Evolutionary conservation across 2,329 filamentous ascomycete species (phyloP).

Genomic region (Coleophoma crateriformis): DNA sequence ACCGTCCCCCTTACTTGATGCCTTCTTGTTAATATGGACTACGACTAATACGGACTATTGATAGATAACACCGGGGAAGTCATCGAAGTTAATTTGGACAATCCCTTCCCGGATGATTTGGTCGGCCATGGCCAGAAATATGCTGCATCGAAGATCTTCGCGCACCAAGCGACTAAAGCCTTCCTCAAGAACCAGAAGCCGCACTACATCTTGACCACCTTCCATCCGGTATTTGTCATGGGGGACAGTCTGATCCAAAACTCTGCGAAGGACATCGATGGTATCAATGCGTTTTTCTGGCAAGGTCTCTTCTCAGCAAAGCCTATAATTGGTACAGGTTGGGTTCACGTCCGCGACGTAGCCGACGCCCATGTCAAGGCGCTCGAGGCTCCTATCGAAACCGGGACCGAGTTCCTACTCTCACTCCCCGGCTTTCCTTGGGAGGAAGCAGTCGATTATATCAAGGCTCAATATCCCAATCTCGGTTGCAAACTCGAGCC

Average conservation of each 20-base stretch:
- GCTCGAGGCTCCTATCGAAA: not conserved
- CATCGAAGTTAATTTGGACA: too few relatives aligned
- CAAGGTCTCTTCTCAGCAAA: not conserved
- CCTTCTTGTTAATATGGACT: too few relatives aligned
- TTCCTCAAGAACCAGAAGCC: conserved; percentile 19
- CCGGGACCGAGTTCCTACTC: not conserved
- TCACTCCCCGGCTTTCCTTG: not conserved
- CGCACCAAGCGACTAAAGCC: not conserved
- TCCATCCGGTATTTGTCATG: not conserved
- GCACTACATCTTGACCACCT: conserved; percentile 12
- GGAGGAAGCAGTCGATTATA: not conserved
- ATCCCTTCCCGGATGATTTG: not conserved
- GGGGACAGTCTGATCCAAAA: not conserved
- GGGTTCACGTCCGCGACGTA: not conserved
- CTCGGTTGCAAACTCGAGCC: not conserved
- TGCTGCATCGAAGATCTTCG: not conserved
- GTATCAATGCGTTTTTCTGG: not conserved
- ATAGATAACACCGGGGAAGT: too few relatives aligned
- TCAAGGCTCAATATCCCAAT: not conserved
- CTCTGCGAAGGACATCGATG: not conserved
- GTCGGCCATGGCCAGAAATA: not conserved
- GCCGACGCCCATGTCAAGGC: not conserved
- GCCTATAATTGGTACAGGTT: not conserved
- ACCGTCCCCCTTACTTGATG: not conserved
- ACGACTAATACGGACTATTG: too few relatives aligned